phyloP scores from a whole-genome alignment of 345 rosid species.

The Gynandropsis gynandra region DNA sequence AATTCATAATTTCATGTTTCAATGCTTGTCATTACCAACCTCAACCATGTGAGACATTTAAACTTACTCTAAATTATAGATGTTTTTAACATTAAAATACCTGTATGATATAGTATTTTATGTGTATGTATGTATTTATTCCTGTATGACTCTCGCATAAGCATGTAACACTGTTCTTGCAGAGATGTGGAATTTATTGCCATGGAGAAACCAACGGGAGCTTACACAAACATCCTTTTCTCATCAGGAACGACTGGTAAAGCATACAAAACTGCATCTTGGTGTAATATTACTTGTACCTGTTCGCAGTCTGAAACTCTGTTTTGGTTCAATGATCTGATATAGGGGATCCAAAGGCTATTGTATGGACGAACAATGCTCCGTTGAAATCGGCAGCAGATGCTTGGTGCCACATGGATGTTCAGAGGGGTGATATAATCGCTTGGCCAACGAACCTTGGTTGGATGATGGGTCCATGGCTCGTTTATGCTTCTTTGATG shows the following conservation, averaged over 20 bases:
- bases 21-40: too few relatives aligned
- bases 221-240: conserved; percentile 78
- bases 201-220: conserved; percentile 70
- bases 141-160: too few relatives aligned
- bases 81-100: not conserved
- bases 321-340: conserved; percentile 25
- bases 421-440: conserved; percentile 57
- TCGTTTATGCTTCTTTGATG: conserved; percentile 81
- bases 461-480: conserved; percentile 99
- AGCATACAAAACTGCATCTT: conserved; percentile 1
- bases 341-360: conserved; percentile 96
- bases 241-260: conserved; percentile 99
- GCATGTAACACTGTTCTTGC: conserved; percentile 19
- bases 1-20: too few relatives aligned
- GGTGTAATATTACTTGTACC: not conserved
- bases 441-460: conserved; percentile 99
- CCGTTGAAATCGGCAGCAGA: conserved; percentile 94
- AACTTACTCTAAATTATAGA: too few relatives aligned
- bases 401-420: conserved; percentile 99
- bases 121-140: not conserved
- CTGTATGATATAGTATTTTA: not conserved
- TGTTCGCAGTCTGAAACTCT: conserved; percentile 15
- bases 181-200: conserved; percentile 66
- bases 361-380: conserved; percentile 75
- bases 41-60: too few relatives aligned